phyloP scores from a whole-genome alignment of 768 basidiomycete genomes.

The Tylopilus sp. region DNA sequence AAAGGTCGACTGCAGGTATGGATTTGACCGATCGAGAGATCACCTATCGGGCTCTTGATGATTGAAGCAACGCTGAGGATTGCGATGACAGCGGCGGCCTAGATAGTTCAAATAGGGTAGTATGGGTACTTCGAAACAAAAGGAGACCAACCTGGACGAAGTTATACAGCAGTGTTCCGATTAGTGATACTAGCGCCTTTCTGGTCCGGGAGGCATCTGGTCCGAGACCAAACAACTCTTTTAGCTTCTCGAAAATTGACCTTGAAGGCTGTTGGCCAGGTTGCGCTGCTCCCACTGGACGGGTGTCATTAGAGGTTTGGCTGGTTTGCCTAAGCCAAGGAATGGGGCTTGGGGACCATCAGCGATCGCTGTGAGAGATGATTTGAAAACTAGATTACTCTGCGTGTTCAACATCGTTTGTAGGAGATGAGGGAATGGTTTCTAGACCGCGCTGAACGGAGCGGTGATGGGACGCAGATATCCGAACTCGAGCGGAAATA shows the following conservation, averaged over 20 bases:
- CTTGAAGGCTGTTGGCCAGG: constrained; percentile 10
- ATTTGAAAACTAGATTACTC: constrained; percentile 16
- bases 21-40: constrained; percentile 49
- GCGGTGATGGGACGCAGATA: constrained; percentile 28
- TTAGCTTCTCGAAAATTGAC: constrained; percentile 22
- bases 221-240: constrained; percentile 52
- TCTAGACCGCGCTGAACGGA: constrained; percentile 24
- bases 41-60: constrained; percentile 41
- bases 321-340: constrained; percentile 25
- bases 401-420: constrained; percentile 12
- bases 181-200: constrained; percentile 49
- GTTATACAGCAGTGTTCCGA: constrained; percentile 50
- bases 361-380: constrained; percentile 14
- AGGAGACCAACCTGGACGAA: constrained; percentile 46
- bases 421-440: constrained; percentile 17
- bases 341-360: constrained; percentile 17
- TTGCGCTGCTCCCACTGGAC: constrained; percentile 1
- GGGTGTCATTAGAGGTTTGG: constrained; percentile 17
- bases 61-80: constrained; percentile 47
- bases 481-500: constrained; percentile 26
- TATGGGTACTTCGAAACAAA: neutral
- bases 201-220: constrained; percentile 47
- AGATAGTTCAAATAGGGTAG: constrained; percentile 3
- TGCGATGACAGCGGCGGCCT: constrained; percentile 52
- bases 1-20: constrained; percentile 60